Base-by-base conservation (phyloP, 106 monocot species). In the Acanthochlamys bracteata region DNA sequence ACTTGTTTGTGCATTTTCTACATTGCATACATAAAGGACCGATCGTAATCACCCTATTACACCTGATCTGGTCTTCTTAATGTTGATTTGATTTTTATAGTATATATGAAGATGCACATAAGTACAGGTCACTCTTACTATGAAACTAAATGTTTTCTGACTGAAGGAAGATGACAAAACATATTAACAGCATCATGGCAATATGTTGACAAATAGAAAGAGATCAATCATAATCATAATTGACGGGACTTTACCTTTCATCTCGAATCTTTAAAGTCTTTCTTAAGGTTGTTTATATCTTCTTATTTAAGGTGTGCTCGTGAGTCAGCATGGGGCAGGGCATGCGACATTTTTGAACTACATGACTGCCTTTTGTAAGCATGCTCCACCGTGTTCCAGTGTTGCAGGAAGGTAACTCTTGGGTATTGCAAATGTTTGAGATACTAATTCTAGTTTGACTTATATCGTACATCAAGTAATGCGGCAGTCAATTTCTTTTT, bases 301-400 rank as follows among this genome's bases (percentile, higher is more conserved):
- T 55, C 20, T 20, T 10, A 20, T 55, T 7, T 22, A 22, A 20
- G 4, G 20, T 20, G 22, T 20, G 55, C 55, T n/a, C 55, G 22
- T 55, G 55, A 55, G 55, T 55, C 55, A 55, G 6, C 15, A 55
- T 20, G 55, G 22, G n/a, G 49, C 49, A 49, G 49, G 33, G 49
- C 49, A 49, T 49, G 49, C 49, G 17, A 49, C 49, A 17, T 49
- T 49, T 33, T 49, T 49, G 49, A 49, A 49, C 49, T 49, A 49
- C 49, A 49, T 49, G 49, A 49, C 49, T 49, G 49, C 49, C 49
- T 49, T 49, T 2, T 49, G 15, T 49, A 49, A 49, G 49, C 49
- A 49, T 10, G 49, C 49, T 49, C 17, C 49, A 49, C 49, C 49
- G 6, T 33, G 49, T 14, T 49, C 49, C 12, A 17, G 49, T 49